phyloP scores from a whole-genome alignment of 106 monocot genomes.

The Amphibolis antarctica region DNA sequence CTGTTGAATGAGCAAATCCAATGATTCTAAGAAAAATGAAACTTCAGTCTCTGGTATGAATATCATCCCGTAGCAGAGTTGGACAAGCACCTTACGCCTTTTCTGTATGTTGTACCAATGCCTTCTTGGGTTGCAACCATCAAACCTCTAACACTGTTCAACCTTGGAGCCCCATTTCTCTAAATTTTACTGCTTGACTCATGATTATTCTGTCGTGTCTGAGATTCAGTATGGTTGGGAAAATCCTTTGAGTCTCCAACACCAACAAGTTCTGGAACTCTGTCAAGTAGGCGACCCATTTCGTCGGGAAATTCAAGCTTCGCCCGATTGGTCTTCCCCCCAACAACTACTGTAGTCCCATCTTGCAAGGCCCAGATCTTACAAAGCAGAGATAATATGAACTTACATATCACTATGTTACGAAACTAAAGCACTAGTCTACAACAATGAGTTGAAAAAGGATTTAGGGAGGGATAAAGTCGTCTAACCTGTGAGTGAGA shows the following conservation, averaged over 20 bases:
- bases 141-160: too few relatives aligned
- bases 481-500: slow-evolving; percentile 79
- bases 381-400: background rate
- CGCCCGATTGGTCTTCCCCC: slow-evolving; percentile 83
- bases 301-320: slow-evolving; percentile 89
- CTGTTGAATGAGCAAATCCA: too few relatives aligned
- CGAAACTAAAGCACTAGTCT: background rate
- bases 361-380: slow-evolving; percentile 99
- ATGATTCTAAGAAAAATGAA: too few relatives aligned
- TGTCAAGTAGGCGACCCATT: slow-evolving; percentile 64
- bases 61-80: too few relatives aligned
- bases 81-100: too few relatives aligned
- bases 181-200: background rate
- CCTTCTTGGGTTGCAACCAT: background rate
- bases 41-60: too few relatives aligned
- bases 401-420: background rate
- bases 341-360: slow-evolving; percentile 73
- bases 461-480: background rate
- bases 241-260: slow-evolving; percentile 6
- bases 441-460: background rate
- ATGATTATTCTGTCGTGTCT: background rate
- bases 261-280: slow-evolving; percentile 64
- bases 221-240: background rate
- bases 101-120: too few relatives aligned
- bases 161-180: background rate